Percentiles rank a stretch among this genome's conserved stretches.
Conservation (phyloP, 352 stramenopile species). For the Plasmopara muralis region DNA sequence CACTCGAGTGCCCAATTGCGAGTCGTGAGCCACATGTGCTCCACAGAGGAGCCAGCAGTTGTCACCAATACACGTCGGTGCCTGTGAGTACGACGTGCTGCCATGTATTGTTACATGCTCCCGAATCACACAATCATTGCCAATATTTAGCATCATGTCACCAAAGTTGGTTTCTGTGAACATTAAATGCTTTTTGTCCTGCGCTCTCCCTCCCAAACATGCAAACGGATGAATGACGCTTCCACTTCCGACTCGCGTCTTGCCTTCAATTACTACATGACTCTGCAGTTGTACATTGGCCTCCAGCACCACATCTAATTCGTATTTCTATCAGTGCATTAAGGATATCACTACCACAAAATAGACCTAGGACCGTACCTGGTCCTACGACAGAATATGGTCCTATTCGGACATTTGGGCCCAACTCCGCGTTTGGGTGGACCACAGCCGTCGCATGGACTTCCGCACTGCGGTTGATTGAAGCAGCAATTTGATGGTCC, state of each 20-base stretch:
- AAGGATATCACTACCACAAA: constrained; percentile 5
- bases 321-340: constrained; percentile 6
- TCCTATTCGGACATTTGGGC: constrained; percentile 52
- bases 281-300: constrained; percentile 57
- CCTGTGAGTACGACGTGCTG: constrained; percentile 58
- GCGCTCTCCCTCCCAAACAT: constrained; percentile 61
- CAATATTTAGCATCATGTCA: constrained; percentile 38
- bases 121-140: constrained; percentile 67
- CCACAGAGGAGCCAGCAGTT: constrained; percentile 76
- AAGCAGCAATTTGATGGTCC: constrained; percentile 6
- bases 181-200: constrained; percentile 73
- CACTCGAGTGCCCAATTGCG: constrained; percentile 49
- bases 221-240: constrained; percentile 69
- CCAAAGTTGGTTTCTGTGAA: constrained; percentile 4
- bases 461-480: constrained; percentile 8
- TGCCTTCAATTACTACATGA: constrained; percentile 72
- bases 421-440: constrained; percentile 50
- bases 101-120: constrained; percentile 81
- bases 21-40: constrained; percentile 70
- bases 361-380: constrained; percentile 23
- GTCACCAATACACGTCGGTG: constrained; percentile 57
- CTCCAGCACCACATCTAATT: constrained; percentile 56
- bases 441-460: constrained; percentile 70
- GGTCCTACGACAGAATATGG: constrained; percentile 68
- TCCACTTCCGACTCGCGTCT: constrained; percentile 43